Evolutionary conservation across 192 early-diverging fungal genomes (phyloP), one percentile per base, ranked within the genome.

Genomic region (Physocladia obscura): DNA sequence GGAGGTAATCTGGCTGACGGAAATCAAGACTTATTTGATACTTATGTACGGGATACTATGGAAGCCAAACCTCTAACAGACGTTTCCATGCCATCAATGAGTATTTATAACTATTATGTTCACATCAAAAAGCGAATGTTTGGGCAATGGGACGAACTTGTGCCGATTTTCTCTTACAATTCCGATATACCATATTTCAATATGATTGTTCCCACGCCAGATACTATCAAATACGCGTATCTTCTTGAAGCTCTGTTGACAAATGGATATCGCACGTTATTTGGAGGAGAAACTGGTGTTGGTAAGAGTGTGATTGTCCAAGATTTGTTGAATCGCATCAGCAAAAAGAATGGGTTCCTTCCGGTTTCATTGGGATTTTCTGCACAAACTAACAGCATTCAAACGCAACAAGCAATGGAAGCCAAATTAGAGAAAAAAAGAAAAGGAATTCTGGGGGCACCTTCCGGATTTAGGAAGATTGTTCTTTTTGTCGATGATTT

Each of bases 401-500:
- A 83, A 59, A 85, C 85, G 4, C 85, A 87, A 71, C 82, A 87
- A 56, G 75, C 75, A 52, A 82, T 87, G 77, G 85, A 87, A 57
- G 62, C 82, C 13, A 87, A 87, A 67, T 71, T 87, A 4, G 85
- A 87, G 70, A 87, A 87, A 72, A 84, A 84, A 52, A 61, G 82
- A 21, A 87, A 87, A 58, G 84, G 84, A 57, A 87, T 84, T 40
- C 62, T 81, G 70, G 85, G 85, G 2, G 82, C 85, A 5, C 85
- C 85, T 2, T 59, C 79, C 24, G 85, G 85, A 13, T 76, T 63
- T 39, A 78, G 74, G 57, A 82, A 79, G 62, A 77, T 87, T 67
- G 79, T 87, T 22, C 59, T 87, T 19, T 87, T 87, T 76, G 82
- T 87, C 2, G 85, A 87, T 58, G 85, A 87, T 64, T 69, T 87